Evolutionary conservation across 495 filamentous ascomycete species (phyloP).

Genomic region (Halenospora varia): DNA sequence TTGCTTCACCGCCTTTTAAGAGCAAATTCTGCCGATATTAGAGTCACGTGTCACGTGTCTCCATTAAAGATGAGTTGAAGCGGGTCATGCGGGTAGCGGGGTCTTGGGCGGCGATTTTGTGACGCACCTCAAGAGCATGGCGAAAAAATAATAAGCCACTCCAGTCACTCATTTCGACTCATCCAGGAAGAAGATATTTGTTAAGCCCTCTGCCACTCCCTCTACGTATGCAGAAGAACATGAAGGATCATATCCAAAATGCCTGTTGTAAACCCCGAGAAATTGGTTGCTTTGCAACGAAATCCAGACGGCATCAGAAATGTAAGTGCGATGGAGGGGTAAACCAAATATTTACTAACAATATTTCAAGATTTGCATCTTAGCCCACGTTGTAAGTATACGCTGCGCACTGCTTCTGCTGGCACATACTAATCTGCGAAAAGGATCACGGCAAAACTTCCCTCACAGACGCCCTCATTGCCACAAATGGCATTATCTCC

Average conservation of each 20-base stretch:
- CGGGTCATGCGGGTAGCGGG: not conserved
- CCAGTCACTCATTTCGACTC: not conserved
- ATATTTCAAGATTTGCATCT: constrained; percentile 78
- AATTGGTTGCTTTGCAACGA: constrained; percentile 79
- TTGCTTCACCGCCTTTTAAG: too few relatives aligned
- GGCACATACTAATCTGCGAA: constrained; percentile 7
- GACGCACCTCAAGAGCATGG: not conserved
- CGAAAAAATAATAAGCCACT: not conserved
- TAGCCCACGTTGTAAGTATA: constrained; percentile 90
- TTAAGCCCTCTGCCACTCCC: not conserved
- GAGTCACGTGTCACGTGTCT: not conserved
- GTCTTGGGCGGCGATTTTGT: not conserved
- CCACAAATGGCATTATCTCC: constrained; percentile 99
- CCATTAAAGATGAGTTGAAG: not conserved
- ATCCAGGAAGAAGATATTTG: not conserved
- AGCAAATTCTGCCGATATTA: too few relatives aligned
- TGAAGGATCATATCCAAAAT: constrained; percentile 45
- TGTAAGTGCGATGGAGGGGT: constrained; percentile 48
- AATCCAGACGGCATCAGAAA: constrained; percentile 85
- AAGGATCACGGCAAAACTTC: constrained; percentile 98
- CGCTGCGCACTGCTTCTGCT: not conserved
- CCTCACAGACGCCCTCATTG: constrained; percentile 91
- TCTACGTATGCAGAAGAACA: not conserved
- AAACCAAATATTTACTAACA: constrained; percentile 33
- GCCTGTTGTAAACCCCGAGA: constrained; percentile 84